Base-by-base conservation (phyloP, 352 stramenopile species). In the Achlya hypogyna region DNA sequence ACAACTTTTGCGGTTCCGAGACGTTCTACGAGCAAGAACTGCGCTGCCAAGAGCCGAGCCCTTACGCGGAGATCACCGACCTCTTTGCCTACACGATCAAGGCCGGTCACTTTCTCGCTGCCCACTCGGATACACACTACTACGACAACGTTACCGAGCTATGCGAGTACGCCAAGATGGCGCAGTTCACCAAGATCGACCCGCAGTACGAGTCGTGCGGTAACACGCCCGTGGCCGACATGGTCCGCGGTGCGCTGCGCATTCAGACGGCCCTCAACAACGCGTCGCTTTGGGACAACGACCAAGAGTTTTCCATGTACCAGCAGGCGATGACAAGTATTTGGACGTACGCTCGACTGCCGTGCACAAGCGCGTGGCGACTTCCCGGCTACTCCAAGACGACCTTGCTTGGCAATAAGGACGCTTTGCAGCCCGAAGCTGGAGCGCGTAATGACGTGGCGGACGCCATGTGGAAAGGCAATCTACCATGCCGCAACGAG, bases 1-100 rank as follows among this genome's bases (percentile, higher is more conserved):
- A 65, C 58, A 65, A 65, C 58, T 65, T 65, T 58, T 65, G 58
- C 45, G 58, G 58, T 14, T 8, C n/a, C 23, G 28, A 51, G 29
- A 54, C 49, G 23, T 54, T 51, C 53, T 51, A 20, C 23, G 29
- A 38, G 10, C 20, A 51, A 29, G 28, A 25, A 56, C 16, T 34
- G 14, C 29, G 2, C 22, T 43, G 3, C 35, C 34, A 23, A 40
- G 5, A 0, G 22, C 34, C 25, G 23, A 35, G 10, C 12, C 58
- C 27, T 6, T 65, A 56, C 34, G 25, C 25, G 0, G 25, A 53
- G 9, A 20, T 42, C 0, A 22, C n/a, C 14, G 16, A 51, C 10
- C 20, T 51, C 10, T 42, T 65, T 45, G 58, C 27, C 28, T 58
- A 42, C 12, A 65, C 58, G 12, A 65, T 65, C 45, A 65, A 65